Evolutionary conservation across 768 basidiomycete genomes (phyloP), one percentile per base, ranked within the genome.

Genomic region (Candolleomyces aberdarensis): DNA sequence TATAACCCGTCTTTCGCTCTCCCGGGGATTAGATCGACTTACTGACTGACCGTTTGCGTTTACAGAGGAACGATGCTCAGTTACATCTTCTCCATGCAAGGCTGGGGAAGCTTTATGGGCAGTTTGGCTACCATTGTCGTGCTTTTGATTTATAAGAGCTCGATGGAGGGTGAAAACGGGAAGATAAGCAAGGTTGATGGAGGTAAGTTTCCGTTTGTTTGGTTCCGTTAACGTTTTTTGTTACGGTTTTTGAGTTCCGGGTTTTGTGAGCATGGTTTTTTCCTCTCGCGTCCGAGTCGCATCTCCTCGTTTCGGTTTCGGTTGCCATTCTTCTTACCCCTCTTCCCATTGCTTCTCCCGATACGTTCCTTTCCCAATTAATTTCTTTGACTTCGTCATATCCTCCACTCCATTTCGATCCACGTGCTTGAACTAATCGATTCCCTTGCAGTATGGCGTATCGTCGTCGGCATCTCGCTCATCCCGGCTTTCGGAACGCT

Each of bases 61-160:
- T 36, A 36, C 11, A 36, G 36, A 15, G 91, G 91, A 0, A 87
- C 86, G 0, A 79, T 92, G 73, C 79, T 93, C n/a, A 79, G 85
- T 20, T 90, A 88, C 67, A 88, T 90, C 65, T 91, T 91, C 65
- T 79, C 87, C 0, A 87, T 86, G 70, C 87, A 91, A 71, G 91
- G 90, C 11, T 91, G 89, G 88, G 90, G 91, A 31, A 84, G 79
- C 46, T 79, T 92, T 58, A 67, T 84, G 40, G 91, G 88, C 8
- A 79, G 80, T 51, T 68, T 92, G 62, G 78, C 79, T 22, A 85
- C 84, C 5, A 82, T 91, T 67, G 75, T 91, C 64, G 83, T 89
- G 19, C 76, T 92, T 32, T 75, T 80, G 1, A 80, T 79, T 44
- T 92, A 89, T 75, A 85, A 84, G 66, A 71, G 76, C 61, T 80